These are phyloP conservation scores for Candida patagonica DNA, from an alignment of 805 yeast species.

Conservation along the genomic window DNA sequence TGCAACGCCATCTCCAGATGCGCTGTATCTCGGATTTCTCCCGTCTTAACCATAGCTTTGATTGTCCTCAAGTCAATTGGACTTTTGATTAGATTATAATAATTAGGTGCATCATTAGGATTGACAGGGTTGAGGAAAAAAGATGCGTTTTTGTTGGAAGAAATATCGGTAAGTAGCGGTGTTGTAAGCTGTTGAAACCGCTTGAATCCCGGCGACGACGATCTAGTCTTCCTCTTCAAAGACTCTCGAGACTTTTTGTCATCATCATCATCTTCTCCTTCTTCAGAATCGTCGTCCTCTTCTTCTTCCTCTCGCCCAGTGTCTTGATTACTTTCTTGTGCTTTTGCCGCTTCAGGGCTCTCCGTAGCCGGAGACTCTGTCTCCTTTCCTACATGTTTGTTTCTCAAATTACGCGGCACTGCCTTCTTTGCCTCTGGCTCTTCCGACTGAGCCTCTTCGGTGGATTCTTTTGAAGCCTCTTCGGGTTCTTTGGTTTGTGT, in stretches of 20 bases:
- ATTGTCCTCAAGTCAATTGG: conserved; percentile 67
- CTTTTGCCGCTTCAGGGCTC: conserved; percentile 2
- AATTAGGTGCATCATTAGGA: conserved; percentile 59
- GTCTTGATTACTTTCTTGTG: conserved; percentile 3
- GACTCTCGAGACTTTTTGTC: conserved; percentile 8
- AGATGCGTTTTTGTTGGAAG: conserved; percentile 64
- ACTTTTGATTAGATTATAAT: conserved; percentile 46
- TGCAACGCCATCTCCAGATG: conserved; percentile 61
- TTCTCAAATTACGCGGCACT: not conserved
- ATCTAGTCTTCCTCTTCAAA: conserved; percentile 14
- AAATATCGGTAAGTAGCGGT: conserved; percentile 53
- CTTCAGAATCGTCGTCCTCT: conserved; percentile 12
- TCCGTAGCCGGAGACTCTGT: not conserved
- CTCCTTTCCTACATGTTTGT: conserved; percentile 4
- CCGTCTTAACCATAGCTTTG: conserved; percentile 47
- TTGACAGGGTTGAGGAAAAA: conserved; percentile 65
- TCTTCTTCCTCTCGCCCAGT: conserved; percentile 8
- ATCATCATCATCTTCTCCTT: conserved; percentile 13
- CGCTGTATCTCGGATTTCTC: conserved; percentile 38
- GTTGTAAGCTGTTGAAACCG: conserved; percentile 53
- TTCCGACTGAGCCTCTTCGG: conserved; percentile 1
- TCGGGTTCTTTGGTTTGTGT: not conserved
- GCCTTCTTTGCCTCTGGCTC: conserved; percentile 2
- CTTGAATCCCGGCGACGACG: conserved; percentile 29
- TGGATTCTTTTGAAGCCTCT: not conserved